Percentiles rank a stretch among this genome's conserved stretches.
Evolutionary conservation across 1,284 basidiomycete species (phyloP).

Genomic region (Ceratobasidium sp.): DNA sequence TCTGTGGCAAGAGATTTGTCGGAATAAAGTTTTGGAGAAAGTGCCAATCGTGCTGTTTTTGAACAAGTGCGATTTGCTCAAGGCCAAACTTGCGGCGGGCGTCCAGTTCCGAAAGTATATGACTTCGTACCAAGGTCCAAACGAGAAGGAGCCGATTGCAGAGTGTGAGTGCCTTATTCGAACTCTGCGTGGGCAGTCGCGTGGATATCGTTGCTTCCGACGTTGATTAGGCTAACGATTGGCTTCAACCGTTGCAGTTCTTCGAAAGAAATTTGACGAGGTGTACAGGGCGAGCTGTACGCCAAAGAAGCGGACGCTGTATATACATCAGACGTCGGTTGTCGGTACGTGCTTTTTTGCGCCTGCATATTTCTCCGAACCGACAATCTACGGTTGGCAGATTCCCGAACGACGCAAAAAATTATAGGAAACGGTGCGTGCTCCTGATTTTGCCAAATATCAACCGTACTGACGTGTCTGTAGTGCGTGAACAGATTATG

Average conservation of each 20-base stretch:
- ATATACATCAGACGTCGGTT: slow-evolving; percentile 22
- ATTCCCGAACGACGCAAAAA: slow-evolving; percentile 22
- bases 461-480: neutral
- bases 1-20: slow-evolving; percentile 47
- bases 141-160: slow-evolving; percentile 37
- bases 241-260: slow-evolving; percentile 6
- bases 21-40: slow-evolving; percentile 47
- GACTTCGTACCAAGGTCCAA: slow-evolving; percentile 35
- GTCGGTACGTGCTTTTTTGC: neutral
- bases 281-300: slow-evolving; percentile 30
- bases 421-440: slow-evolving; percentile 20
- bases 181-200: neutral
- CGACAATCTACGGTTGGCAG: neutral
- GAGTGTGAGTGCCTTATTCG: slow-evolving; percentile 17
- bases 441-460: neutral
- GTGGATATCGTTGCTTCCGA: neutral
- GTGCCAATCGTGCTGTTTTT: slow-evolving; percentile 48
- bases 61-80: slow-evolving; percentile 48
- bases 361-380: neutral
- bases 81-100: slow-evolving; percentile 48
- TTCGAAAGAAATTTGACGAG: slow-evolving; percentile 25
- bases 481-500: slow-evolving; percentile 40
- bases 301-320: slow-evolving; percentile 25
- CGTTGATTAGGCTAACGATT: neutral
- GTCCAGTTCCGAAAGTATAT: slow-evolving; percentile 44